Base-by-base conservation (phyloP, 2,329 filamentous ascomycete species). In the Fusarium proliferatum region DNA sequence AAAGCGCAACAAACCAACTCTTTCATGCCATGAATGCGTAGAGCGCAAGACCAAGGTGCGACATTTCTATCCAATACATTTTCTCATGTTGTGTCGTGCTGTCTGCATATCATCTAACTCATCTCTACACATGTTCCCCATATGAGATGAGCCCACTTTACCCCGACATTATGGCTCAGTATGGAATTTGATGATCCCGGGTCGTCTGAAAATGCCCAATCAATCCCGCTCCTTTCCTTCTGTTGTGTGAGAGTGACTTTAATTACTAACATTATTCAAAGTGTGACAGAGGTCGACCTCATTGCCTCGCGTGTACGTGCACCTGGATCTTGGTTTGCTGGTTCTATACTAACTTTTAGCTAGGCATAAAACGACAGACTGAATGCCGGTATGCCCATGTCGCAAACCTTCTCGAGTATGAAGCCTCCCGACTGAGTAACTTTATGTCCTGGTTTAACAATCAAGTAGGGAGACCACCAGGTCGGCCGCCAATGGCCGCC, bases 1-100 rank as follows among this genome's bases (percentile, higher is more conserved):
- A 84, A 95, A 93, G 84, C 89, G 93, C 53, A 96, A 96, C 83
- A 96, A 96, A 81, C 93, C 93, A 7, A 95, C 93, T 2, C 80
- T 95, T 71, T 94, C 92, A 55, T 95, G 93, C 78, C 88, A 91
- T 70, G 92, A 94, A 80, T 96, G 93, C 79, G 93, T 95, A 28
- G 92, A 94, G 82, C 87, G 93, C 75, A 95, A 95, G 84, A 95
- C 93, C 30, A 95, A 94, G 87, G 92, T 92, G 80, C 36, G 59
- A 33, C 55, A 48, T 61, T 64, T 58, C 36, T 48, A 43, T 66
- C 28, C 48, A 61, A 15, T 69, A n/a, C 42, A 45, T 58, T 42
- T 61, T 38, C 61, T 61, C 48, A 72, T 17, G 26, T 53, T 57
- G 45, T 38, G 26, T 36, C n/a, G 30, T 53, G 36, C 19, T 41